Conservation (phyloP, 2,329 filamentous ascomycete genomes). For the Alternaria sp. region DNA sequence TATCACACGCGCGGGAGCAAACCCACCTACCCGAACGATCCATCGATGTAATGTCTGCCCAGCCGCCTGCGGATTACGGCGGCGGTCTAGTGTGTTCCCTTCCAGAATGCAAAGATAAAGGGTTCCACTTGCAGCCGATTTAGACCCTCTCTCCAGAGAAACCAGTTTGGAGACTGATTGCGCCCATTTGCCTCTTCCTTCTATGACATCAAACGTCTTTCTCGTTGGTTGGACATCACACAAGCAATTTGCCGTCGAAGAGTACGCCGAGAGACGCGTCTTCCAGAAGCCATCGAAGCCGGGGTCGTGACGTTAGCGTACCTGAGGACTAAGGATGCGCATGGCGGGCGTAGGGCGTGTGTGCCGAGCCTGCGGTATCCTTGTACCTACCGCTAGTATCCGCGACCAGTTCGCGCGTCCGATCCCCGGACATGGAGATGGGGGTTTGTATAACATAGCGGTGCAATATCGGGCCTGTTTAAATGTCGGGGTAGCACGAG, state of each 20-base stretch:
- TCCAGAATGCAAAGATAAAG: constrained; percentile 22
- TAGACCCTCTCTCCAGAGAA: constrained; percentile 3
- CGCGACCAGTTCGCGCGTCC: constrained; percentile 10
- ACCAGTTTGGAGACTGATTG: neutral
- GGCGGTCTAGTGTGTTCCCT: constrained; percentile 11
- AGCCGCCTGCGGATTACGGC: constrained; percentile 18
- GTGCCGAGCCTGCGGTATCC: constrained; percentile 30
- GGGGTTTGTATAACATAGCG: neutral
- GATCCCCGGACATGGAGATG: neutral
- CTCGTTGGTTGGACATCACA: neutral
- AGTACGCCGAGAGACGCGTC: constrained; percentile 8
- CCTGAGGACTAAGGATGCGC: constrained; percentile 3
- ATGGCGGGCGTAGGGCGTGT: constrained; percentile 22
- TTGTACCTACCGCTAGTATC: constrained; percentile 31
- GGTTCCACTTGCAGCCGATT: constrained; percentile 9
- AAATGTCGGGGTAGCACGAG: neutral
- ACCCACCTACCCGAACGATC: constrained; percentile 11
- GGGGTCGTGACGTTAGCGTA: constrained; percentile 15
- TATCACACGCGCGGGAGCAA: constrained; percentile 31
- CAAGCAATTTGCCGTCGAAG: neutral
- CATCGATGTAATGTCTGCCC: constrained; percentile 15
- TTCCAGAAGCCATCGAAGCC: constrained; percentile 13
- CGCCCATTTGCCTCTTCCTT: constrained; percentile 1
- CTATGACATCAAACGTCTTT: neutral
- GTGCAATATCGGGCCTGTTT: constrained; percentile 6